A percentile compares a stretch with the other conserved stretches of the same genome.
Evolutionary conservation across 2,329 filamentous ascomycete species (phyloP).

Genomic region (Xylariaceae sp.): DNA sequence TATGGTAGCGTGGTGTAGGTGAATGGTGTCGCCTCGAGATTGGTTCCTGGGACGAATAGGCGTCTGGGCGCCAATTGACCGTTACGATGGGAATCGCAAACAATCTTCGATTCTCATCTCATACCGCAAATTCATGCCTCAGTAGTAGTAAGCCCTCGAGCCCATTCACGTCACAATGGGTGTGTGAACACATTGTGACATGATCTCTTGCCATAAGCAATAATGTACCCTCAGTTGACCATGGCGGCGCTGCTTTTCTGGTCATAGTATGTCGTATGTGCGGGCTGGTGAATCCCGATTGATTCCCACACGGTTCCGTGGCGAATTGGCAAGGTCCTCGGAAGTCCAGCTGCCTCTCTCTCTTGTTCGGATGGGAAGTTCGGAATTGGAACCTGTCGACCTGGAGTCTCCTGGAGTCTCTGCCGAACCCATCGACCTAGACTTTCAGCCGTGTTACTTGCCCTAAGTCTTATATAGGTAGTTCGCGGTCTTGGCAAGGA

Average conservation of each 20-base stretch:
- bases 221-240: not conserved
- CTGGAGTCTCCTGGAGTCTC: not conserved
- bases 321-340: not conserved
- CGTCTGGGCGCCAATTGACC: not conserved
- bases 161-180: not conserved
- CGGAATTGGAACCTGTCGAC: not conserved
- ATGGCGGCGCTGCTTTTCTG: not conserved
- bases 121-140: not conserved
- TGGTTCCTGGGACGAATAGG: not conserved
- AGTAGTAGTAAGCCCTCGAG: not conserved
- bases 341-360: not conserved
- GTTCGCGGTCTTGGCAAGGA: constrained; percentile 5
- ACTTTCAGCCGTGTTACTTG: not conserved
- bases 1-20: not conserved
- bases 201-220: not conserved
- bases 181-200: not conserved
- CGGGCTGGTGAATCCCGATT: no score
- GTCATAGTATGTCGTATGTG: not conserved
- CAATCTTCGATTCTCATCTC: not conserved
- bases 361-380: not conserved
- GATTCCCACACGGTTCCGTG: no score
- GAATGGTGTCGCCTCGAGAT: not conserved
- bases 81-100: not conserved
- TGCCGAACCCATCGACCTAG: not conserved
- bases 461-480: constrained; percentile 2